Base-by-base conservation (phyloP, 2,329 filamentous ascomycete genomes). In the Lachnellula arida region DNA sequence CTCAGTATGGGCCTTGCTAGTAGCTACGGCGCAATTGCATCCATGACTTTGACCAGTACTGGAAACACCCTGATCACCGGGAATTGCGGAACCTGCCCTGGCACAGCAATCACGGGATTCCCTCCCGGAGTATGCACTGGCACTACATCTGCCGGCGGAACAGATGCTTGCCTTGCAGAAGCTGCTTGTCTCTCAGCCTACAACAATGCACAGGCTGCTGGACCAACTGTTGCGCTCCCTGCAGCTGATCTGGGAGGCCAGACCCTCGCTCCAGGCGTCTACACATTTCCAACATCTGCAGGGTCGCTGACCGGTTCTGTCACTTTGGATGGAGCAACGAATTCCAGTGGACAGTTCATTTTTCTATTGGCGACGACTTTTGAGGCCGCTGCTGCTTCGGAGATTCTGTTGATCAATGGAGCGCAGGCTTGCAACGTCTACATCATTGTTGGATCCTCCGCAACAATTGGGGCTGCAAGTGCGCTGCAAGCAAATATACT, bases 401-500 rank as follows among this genome's bases (percentile, higher is more conserved):
- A 49, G 28, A 52, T 64, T 2, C 15, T 49, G 17, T 35, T 64
- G n/a, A 55, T 54, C 5, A 56, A 58, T 34, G 61, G 61, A 15
- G 62, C 61, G 12, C 53, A 62, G 47, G 44, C 61, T 42, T 64
- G 62, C 55, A 60, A 62, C 47, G 54, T 63, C 46, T 63, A 49
- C 55, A 63, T 54, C 44, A 49, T 49, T 46, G 57, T 63, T 22
- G 59, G 62, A 5, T 52, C 52, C 19, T 63, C 61, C 8, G 61
- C 59, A 43, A 57, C 56, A 4, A 56, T 56, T 53, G 43, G 28
- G 5, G 49, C 22, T 19, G 49, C 23, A 7, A 47, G 40, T 32
- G 15, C 9, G 5, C n/a, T 58, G 47, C 40, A 55, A 17, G 56
- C 52, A 32, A 58, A 58, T 17, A 23, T 58, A 17, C 28, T 58